Evolutionary conservation across 768 basidiomycete species (phyloP), one percentile per base, ranked within the genome.

Genomic region (Coprinopsis strossmayeri): DNA sequence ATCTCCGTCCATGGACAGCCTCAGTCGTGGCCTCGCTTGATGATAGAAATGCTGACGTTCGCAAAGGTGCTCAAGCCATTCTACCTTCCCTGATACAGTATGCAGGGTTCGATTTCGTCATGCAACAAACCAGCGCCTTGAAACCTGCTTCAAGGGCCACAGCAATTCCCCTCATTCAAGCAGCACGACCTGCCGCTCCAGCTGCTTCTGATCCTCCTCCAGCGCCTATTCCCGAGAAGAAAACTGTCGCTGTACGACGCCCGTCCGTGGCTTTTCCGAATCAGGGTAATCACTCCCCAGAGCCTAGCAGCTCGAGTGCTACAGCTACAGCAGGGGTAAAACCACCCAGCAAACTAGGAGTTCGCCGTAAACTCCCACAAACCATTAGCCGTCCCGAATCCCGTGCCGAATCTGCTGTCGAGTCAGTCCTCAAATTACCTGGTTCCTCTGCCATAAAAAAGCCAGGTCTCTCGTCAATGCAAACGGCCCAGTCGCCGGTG

Each of bases 71-170:
- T 3, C 87, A 90, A 55, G 82, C 82, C 1, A 62, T 97, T 24
- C 66, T 99, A 12, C 91, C 92, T 0, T 66, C 71, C 37, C 64
- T 99, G 48, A 83, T 98, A 42, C 66, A 74, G 2, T 80, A 65
- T 40, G 82, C 81, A 26, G 92, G 96, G 3, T 91, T 80, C 59
- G 88, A 92, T 55, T 81, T 81, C 57, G 84, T 98, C 43, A 73
- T 96, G 72, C 82, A 89, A 28, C 84, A 92, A 65, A 87, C 92
- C 10, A 82, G 77, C 52, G 79, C 82, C 0, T 72, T 99, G 52
- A 99, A 98, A 61, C 87, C 95, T 24, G 96, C 96, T 0, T 94
- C 93, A 9, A 84, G 84, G 47, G 69, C 79, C 35, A 85, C 86
- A 24, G 90, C 92, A 4, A 66, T 87, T 9, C 93, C 94, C 9